Percentiles rank a stretch among this genome's conserved stretches.
Conservation (phyloP, 108 stramenopile genomes). For the Conticribra weissflogii region DNA sequence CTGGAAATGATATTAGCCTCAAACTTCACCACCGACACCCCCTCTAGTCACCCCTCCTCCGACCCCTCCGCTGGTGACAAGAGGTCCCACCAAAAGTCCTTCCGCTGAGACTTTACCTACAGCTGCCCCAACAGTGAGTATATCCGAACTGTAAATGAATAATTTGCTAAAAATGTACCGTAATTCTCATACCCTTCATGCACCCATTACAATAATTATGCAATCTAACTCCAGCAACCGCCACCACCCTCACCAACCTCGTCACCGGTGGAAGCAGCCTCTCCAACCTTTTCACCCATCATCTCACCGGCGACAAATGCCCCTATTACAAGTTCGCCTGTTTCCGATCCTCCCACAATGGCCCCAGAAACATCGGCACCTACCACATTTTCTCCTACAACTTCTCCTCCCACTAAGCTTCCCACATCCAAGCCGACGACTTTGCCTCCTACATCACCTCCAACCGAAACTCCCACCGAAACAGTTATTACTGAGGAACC, state of each 20-base stretch:
- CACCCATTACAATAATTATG: no score
- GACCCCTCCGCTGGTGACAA: neutral
- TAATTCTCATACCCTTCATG: no score
- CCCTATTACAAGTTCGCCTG: no score
- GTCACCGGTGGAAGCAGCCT: no score
- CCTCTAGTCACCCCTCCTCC: neutral
- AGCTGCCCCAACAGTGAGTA: neutral
- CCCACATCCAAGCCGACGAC: neutral
- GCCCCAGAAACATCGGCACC: neutral
- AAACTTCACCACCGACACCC: no score
- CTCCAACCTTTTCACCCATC: no score
- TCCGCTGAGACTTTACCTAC: neutral
- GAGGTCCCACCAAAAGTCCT: neutral
- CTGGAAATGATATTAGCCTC: no score
- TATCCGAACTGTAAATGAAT: neutral
- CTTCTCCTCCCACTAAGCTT: conserved; percentile 3
- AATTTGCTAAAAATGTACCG: no score
- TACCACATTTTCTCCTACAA: conserved; percentile 27
- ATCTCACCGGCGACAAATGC: no score
- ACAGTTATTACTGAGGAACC: no score
- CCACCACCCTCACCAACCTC: no score
- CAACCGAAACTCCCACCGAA: conserved; percentile 13
- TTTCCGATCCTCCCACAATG: neutral
- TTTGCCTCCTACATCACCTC: neutral
- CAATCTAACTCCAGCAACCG: no score